Evolutionary conservation across 345 rosid genomes (phyloP).

Genomic region (Pugionium cornutum): DNA sequence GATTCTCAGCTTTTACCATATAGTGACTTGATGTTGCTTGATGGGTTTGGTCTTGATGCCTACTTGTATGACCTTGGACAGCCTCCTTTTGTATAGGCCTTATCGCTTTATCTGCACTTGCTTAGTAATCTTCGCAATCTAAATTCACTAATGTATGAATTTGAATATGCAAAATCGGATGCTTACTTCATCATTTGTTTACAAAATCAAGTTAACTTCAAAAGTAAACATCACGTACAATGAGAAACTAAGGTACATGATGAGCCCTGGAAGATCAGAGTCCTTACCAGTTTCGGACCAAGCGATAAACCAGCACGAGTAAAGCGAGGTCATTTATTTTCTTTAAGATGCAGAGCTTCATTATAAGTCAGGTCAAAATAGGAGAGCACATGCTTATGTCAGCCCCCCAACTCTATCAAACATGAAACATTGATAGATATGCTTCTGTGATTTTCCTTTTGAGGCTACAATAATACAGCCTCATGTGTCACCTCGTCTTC

Average conservation of each 20-base stretch:
- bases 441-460: conserved; percentile 31
- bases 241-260: conserved; percentile 27
- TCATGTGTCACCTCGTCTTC: conserved; percentile 37
- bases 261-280: conserved; percentile 30
- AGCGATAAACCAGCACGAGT: conserved; percentile 34
- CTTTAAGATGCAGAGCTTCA: conserved; percentile 18
- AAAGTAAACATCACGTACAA: conserved; percentile 14
- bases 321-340: conserved; percentile 14
- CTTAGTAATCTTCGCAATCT: conserved; percentile 13
- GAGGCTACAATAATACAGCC: conserved; percentile 35
- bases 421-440: conserved; percentile 32
- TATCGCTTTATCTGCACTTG: conserved; percentile 23
- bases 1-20: conserved; percentile 40
- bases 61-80: conserved; percentile 41
- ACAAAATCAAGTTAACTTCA: conserved; percentile 6
- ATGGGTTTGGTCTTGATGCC: conserved; percentile 46
- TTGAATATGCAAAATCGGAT: conserved; percentile 21
- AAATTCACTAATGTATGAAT: conserved; percentile 30
- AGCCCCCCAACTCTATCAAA: conserved; percentile 40
- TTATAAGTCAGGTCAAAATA: conserved; percentile 29
- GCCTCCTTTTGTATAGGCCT: conserved; percentile 41
- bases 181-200: conserved; percentile 24
- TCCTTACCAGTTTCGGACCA: conserved; percentile 35
- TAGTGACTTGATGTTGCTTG: conserved; percentile 49
- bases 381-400: conserved; percentile 43